Conservation (phyloP, 2,329 filamentous ascomycete species). For the Pseudogymnoascus verrucosus region DNA sequence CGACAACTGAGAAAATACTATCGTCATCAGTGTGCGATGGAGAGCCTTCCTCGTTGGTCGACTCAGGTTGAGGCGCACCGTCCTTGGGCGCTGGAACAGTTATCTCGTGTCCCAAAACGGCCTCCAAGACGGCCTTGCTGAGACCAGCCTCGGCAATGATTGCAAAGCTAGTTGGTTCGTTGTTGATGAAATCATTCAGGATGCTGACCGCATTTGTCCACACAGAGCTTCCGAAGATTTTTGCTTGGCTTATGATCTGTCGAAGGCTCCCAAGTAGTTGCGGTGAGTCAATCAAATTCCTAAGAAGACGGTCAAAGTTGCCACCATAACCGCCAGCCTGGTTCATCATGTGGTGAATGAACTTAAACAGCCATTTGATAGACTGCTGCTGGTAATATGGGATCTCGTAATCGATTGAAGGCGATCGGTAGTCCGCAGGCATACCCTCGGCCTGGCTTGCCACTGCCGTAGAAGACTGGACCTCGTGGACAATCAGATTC, state of each 20-base stretch:
- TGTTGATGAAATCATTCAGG: conserved; percentile 93
- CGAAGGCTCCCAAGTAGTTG: conserved; percentile 72
- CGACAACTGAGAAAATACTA: conserved; percentile 14
- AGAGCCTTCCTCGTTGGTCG: conserved; percentile 22
- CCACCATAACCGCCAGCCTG: conserved; percentile 61
- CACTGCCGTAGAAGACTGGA: conserved; percentile 58
- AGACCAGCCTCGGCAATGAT: conserved; percentile 92
- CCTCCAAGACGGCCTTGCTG: conserved; percentile 76
- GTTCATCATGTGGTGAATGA: conserved; percentile 90
- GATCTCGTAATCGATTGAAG: conserved; percentile 84
- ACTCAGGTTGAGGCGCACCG: conserved; percentile 24
- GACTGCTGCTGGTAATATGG: conserved; percentile 91
- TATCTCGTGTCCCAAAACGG: conserved; percentile 53
- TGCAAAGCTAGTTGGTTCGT: conserved; percentile 94
- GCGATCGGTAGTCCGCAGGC: conserved; percentile 62
- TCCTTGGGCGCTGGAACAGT: conserved; percentile 17
- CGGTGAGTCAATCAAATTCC: conserved; percentile 91
- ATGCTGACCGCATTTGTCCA: conserved; percentile 94
- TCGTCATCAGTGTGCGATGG: conserved; percentile 22
- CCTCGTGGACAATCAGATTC: conserved; percentile 75
- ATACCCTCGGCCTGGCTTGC: conserved; percentile 66
- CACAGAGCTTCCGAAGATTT: conserved; percentile 79
- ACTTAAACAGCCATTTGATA: conserved; percentile 88
- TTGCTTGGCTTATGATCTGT: conserved; percentile 71
- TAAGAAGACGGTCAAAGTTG: conserved; percentile 80